Base-by-base conservation (phyloP, 805 yeast genomes). In the Vanderwaltozyma yarrowii region DNA sequence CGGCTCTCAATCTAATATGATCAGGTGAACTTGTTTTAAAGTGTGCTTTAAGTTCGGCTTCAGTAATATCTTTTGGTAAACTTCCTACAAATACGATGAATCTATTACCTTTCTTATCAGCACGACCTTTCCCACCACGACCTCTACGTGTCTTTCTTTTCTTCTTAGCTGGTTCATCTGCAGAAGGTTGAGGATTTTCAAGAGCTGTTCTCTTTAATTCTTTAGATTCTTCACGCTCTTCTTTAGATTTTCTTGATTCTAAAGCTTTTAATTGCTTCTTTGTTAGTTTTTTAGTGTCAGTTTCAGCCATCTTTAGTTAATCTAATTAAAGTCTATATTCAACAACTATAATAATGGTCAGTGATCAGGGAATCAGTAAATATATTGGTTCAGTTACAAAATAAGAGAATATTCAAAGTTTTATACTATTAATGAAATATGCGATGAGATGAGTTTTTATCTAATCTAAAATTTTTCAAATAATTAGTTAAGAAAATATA, bases 21-120 rank as follows among this genome's bases (percentile, higher is more conserved):
- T 79, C 81, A 3, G 96, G 96, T 14, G 73, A 66, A 32, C 79
- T 66, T 27, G 76, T 73, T 47, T 78, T 74, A 66, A 92, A 86
- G 60, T 88, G 96, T 15, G 69, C 65, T 38, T 66, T 61, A 23
- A 92, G 57, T 38, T 81, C 83, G 2, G 73, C 70, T 37, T 73
- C 73, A 2, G 78, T 70, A 17, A 77, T 62, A 38, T 76, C 78
- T 56, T 75, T 84, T 3, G 96, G 95, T 39, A 92, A 65, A 52
- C 88, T 87, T 4, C 98, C 98, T 8, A 88, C 85, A 62, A 92
- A 92, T 24, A 92, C 62, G 38, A 92, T 72, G 51, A 81, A 88
- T 52, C 94, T 67, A 43, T 59, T 39, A 76, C 80, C 14, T 75
- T 79, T 45, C 24, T 64, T 67, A 11, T 77, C 79, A 56, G 70